Conservation (phyloP, 345 rosid genomes). For the Reutealis trisperma region DNA sequence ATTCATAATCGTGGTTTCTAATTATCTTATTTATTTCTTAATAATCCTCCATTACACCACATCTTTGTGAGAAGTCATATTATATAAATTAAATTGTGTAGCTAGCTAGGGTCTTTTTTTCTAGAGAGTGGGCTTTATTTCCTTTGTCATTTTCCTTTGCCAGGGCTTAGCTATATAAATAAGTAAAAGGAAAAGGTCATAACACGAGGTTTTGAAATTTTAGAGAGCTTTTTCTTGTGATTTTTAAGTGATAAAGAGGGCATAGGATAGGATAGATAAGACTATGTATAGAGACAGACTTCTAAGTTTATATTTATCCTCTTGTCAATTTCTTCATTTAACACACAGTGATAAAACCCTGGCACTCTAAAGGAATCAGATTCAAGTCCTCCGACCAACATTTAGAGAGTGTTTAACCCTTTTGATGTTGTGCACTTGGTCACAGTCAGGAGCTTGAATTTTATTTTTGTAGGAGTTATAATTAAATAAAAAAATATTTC, state of each 20-base stretch:
- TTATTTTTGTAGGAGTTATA: too few relatives aligned
- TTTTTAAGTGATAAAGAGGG: background rate
- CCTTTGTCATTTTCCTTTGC: background rate
- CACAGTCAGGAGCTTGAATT: too few relatives aligned
- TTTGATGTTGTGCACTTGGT: too few relatives aligned
- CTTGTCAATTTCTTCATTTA: background rate
- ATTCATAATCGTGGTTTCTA: background rate
- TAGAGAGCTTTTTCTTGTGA: background rate
- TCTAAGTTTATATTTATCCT: background rate
- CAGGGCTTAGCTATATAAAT: too few relatives aligned
- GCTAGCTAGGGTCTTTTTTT: background rate
- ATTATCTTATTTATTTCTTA: background rate
- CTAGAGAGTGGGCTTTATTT: too few relatives aligned
- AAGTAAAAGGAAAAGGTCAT: background rate
- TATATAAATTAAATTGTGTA: background rate
- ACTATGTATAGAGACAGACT: background rate
- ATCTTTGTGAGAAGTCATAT: background rate
- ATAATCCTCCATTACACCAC: background rate
- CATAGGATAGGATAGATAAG: background rate
- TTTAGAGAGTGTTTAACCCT: too few relatives aligned
- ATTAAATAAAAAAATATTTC: too few relatives aligned
- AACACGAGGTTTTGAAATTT: background rate
- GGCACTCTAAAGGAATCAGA: too few relatives aligned
- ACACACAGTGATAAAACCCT: too few relatives aligned
- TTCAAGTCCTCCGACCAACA: too few relatives aligned